Base-by-base conservation (phyloP, 2,329 filamentous ascomycete genomes). In the Colletotrichum sublineola region DNA sequence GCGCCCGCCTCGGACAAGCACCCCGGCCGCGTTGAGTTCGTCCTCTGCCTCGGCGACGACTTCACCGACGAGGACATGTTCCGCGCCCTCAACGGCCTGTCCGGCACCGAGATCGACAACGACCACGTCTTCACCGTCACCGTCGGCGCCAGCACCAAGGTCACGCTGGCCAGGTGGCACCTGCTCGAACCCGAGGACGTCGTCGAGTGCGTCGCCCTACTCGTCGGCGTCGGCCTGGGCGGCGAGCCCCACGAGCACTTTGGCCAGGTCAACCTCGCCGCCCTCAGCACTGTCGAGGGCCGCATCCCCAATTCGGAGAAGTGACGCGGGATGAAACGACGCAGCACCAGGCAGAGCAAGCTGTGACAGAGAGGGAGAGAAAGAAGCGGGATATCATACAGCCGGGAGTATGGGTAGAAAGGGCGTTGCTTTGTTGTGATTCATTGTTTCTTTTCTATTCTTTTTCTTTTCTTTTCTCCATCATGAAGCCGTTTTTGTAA, bases 11-110 rank as follows among this genome's bases (percentile, higher is more conserved):
- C 86, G 5, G 85, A 82, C 61, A 77, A 77, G 6, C 78, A 78
- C 36, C 77, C 80, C 6, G 82, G 90, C 63, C 88, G 89, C 65
- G 89, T 95, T 0, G 94, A 96, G 76, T 98, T 98, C 79, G 91
- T 97, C 14, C 87, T 98, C 63, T 99, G 96, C 82, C 85, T 95
- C 73, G 96, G 96, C 53, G 96, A 99, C 81, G 96, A 99, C 79
- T 97, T 96, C 77, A 99, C 96, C 7, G 96, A 99, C 80, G 96
- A 99, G 87, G 96, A 97, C 92, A 91, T 92, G 90, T 98, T 98
- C 89, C 93, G 94, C 68, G 92, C 94, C 18, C 87, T 98, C 56
- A 91, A 91, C 77, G 85, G 84, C 0, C 80, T 88, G 5, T 87
- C 85, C 2, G 87, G 84, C 81, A 88, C 78, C 79, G 88, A 81